Percentiles rank a stretch among this genome's conserved stretches.
Conservation (phyloP, 2,329 filamentous ascomycete genomes). For the Trichophyton equinum region DNA sequence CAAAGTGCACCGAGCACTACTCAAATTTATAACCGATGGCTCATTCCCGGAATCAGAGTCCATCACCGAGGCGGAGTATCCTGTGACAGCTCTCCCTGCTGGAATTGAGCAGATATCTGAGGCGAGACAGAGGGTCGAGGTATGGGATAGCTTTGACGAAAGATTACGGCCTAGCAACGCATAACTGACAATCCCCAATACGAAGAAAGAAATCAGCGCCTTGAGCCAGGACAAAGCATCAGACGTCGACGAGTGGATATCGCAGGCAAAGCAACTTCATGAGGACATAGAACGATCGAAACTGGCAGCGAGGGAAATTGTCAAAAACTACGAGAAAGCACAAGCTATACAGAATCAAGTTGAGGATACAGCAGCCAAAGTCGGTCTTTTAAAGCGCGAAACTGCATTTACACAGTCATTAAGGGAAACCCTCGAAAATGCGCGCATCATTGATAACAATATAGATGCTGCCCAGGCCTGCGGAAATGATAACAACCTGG, state of each 20-base stretch:
- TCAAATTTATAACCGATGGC: constrained; percentile 49
- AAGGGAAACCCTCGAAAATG: constrained; percentile 37
- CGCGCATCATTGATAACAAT: constrained; percentile 38
- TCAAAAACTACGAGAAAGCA: constrained; percentile 60
- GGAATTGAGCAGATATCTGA: constrained; percentile 40
- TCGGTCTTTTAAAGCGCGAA: constrained; percentile 45
- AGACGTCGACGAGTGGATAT: constrained; percentile 76
- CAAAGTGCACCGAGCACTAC: constrained; percentile 46
- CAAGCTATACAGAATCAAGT: constrained; percentile 51
- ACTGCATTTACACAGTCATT: constrained; percentile 47
- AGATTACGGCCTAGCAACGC: not conserved
- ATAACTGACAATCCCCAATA: constrained; percentile 1
- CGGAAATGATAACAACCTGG: constrained; percentile 34
- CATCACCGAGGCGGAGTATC: constrained; percentile 42
- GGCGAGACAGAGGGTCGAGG: constrained; percentile 43
- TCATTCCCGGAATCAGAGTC: constrained; percentile 46
- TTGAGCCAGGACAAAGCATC: constrained; percentile 66
- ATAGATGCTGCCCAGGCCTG: constrained; percentile 37
- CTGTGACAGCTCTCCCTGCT: constrained; percentile 36
- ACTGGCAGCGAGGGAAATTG: constrained; percentile 66
- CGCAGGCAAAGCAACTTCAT: constrained; percentile 71
- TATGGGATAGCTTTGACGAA: constrained; percentile 16
- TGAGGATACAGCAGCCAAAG: constrained; percentile 46
- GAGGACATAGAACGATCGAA: constrained; percentile 73
- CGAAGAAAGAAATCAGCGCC: constrained; percentile 55